Evolutionary conservation across 768 basidiomycete species (phyloP).

Genomic region (Pilatotrama ljubarskyi): DNA sequence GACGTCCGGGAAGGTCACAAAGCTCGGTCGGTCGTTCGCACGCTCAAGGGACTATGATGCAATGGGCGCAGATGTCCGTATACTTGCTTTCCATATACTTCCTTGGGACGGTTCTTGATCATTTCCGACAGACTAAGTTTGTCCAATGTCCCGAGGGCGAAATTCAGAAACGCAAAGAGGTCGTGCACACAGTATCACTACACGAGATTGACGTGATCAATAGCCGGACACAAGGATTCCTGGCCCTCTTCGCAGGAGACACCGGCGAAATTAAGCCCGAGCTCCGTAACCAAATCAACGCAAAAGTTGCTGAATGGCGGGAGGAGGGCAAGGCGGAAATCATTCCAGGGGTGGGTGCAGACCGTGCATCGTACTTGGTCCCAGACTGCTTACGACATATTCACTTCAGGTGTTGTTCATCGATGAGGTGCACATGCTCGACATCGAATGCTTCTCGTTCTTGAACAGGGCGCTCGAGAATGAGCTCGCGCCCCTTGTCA

Average conservation of each 20-base stretch:
- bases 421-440: constrained; percentile 99
- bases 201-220: constrained; percentile 99
- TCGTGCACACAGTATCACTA: constrained; percentile 94
- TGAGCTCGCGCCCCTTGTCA: constrained; percentile 91
- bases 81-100: neutral
- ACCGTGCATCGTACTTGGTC: neutral
- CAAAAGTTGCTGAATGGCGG: constrained; percentile 95
- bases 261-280: constrained; percentile 99
- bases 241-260: constrained; percentile 92
- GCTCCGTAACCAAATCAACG: constrained; percentile 93
- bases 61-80: constrained; percentile 91
- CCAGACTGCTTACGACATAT: neutral
- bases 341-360: constrained; percentile 79
- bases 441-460: constrained; percentile 99
- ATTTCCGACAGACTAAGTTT: constrained; percentile 79
- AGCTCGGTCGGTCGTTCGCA: constrained; percentile 96
- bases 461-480: constrained; percentile 94
- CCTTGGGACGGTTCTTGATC: constrained; percentile 3
- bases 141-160: constrained; percentile 98
- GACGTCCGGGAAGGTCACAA: constrained; percentile 93
- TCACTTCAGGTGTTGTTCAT: constrained; percentile 88
- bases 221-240: constrained; percentile 96
- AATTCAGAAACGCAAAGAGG: constrained; percentile 96
- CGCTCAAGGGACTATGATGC: constrained; percentile 97
- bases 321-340: constrained; percentile 99